These are phyloP conservation scores for Phytophthora pinifolia DNA, from an alignment of 352 stramenopile genomes.

Conservation along the genomic window DNA sequence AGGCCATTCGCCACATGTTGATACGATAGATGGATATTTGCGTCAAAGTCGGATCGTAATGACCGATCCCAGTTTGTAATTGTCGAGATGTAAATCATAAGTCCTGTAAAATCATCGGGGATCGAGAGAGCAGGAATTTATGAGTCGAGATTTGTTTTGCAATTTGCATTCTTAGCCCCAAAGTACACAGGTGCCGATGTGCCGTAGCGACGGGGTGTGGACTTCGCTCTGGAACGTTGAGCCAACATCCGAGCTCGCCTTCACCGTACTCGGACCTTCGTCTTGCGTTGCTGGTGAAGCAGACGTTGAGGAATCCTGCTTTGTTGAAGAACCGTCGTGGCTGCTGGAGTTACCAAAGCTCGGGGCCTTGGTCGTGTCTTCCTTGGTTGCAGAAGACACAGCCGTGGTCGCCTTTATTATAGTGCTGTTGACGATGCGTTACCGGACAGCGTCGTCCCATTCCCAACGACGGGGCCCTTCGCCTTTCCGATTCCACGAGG, in stretches of 20 bases:
- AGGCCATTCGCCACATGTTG: slow-evolving; percentile 25
- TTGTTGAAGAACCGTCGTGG: neutral
- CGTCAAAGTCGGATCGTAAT: slow-evolving; percentile 27
- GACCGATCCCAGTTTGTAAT: slow-evolving; percentile 32
- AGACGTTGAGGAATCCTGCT: slow-evolving; percentile 3
- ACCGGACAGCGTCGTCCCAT: slow-evolving; percentile 4
- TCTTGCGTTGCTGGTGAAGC: slow-evolving; percentile 13
- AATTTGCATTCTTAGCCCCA: slow-evolving; percentile 7
- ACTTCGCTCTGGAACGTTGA: slow-evolving; percentile 30
- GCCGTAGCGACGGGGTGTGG: slow-evolving; percentile 6
- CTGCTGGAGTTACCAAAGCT: slow-evolving; percentile 2
- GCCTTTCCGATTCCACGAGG: slow-evolving; percentile 35
- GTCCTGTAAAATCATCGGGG: slow-evolving; percentile 27
- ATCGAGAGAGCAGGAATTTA: slow-evolving; percentile 28
- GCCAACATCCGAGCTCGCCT: slow-evolving; percentile 31
- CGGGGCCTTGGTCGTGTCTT: slow-evolving; percentile 5
- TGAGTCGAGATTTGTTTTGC: slow-evolving; percentile 19
- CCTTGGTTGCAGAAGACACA: neutral
- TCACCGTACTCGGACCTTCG: slow-evolving; percentile 28
- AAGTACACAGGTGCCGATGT: slow-evolving; percentile 1
- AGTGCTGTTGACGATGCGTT: neutral
- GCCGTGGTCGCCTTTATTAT: too few species aligned
- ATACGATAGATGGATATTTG: slow-evolving; percentile 33
- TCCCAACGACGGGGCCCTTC: slow-evolving; percentile 13
- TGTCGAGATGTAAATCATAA: slow-evolving; percentile 40